Percentiles rank a stretch among this genome's conserved stretches.
Evolutionary conservation across 2,329 filamentous ascomycete genomes (phyloP).

Genomic region (Atkinsonella texensis): DNA sequence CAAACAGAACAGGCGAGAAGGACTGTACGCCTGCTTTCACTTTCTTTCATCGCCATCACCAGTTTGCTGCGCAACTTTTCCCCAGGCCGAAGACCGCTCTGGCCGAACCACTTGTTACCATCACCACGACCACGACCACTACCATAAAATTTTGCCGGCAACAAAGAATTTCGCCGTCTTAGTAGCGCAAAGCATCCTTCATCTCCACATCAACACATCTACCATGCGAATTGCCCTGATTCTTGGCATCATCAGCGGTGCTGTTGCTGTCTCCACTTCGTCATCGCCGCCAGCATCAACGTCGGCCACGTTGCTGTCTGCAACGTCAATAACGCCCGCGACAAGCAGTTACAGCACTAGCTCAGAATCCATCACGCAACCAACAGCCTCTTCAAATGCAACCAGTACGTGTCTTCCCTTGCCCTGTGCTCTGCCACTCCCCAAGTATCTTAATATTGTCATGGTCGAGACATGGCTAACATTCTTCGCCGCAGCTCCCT

Average conservation of each 20-base stretch:
- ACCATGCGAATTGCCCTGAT: slow-evolving; percentile 12
- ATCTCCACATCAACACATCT: not conserved
- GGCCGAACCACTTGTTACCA: no score
- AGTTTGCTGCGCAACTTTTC: no score
- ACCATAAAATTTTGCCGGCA: not conserved
- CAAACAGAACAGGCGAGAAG: no score
- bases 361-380: not conserved
- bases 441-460: no score
- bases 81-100: no score
- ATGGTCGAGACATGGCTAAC: slow-evolving; percentile 1
- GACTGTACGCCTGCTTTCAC: no score
- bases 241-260: slow-evolving; percentile 7
- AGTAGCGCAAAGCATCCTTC: not conserved
- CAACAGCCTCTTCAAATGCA: not conserved
- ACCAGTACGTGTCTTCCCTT: slow-evolving; percentile 2
- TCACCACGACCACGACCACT: not conserved
- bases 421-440: no score
- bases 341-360: not conserved
- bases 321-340: not conserved
- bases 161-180: not conserved
- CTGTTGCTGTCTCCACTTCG: slow-evolving; percentile 9
- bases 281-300: not conserved
- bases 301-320: not conserved
- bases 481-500: slow-evolving; percentile 3
- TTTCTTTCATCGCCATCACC: no score